Conservation (phyloP, 1,139 yeast genomes). For the Entelexis sorbosivorans region DNA sequence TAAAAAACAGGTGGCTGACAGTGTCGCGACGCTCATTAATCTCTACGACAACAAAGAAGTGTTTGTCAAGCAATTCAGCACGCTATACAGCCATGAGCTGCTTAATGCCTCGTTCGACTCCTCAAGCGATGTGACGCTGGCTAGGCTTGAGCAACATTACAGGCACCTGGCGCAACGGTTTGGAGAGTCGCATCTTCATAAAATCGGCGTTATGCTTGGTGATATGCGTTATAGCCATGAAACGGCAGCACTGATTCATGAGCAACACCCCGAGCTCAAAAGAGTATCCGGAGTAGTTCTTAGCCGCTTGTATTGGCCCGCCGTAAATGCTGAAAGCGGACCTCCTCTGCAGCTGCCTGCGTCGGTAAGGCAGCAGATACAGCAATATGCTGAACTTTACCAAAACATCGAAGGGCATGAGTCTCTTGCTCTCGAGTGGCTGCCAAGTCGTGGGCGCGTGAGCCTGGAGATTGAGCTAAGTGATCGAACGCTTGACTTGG, state of each 20-base stretch:
- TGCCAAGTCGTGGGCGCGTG: constrained; percentile 55
- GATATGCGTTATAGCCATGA: constrained; percentile 39
- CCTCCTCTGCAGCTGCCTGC: neutral
- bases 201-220: constrained; percentile 72
- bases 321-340: constrained; percentile 22
- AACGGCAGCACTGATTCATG: constrained; percentile 13
- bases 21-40: constrained; percentile 60
- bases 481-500: constrained; percentile 35
- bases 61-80: constrained; percentile 60
- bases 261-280: constrained; percentile 1
- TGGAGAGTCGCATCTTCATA: constrained; percentile 53
- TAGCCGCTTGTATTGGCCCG: constrained; percentile 22
- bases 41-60: constrained; percentile 70
- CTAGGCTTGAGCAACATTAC: constrained; percentile 26
- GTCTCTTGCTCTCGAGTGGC: constrained; percentile 43
- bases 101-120: constrained; percentile 22
- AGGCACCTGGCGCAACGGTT: constrained; percentile 50
- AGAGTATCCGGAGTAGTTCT: constrained; percentile 10
- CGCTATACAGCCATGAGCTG: constrained; percentile 52
- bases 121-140: neutral
- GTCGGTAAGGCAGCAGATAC: constrained; percentile 29
- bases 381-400: constrained; percentile 38
- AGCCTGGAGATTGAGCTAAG: constrained; percentile 46
- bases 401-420: constrained; percentile 31
- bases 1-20: constrained; percentile 49